Base-by-base conservation (phyloP, 164 flowering plant genomes). In the Piper betle region DNA sequence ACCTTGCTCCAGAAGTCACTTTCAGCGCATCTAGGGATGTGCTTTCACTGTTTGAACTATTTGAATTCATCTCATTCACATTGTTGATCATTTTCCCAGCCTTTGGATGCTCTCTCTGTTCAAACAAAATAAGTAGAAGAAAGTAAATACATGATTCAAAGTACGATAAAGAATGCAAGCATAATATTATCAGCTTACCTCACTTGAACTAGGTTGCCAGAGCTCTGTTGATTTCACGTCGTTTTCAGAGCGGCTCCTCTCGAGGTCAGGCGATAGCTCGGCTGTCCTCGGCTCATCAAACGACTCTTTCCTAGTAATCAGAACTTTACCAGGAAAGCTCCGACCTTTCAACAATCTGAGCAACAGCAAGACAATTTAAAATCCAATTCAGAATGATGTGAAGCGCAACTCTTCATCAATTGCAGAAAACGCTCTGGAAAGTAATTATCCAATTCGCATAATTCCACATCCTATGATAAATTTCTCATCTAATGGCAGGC, bases 271-370 rank as follows among this genome's bases (percentile, higher is more conserved):
- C 39, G 87, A 78, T 4, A 10, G 64, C 41, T 69, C 77, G 33
- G 68, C 66, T 40, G 63, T 50, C 62, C 69, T 57, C 52, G 81
- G 58, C 43, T 71, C 74, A 59, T 72, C 77, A 39, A 76, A 43
- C 43, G 87, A 85, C 60, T 84, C 94, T 63, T 82, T 82, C 57
- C 90, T 75, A 39, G 84, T 81, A 62, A 93, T 61, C 72, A 90
- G 73, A 53, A 93, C 82, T 71, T 93, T 93, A 33, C 99, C 97
- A 74, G 99, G 99, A 69, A 93, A 88, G 71, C 81, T 86, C 42
- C 97, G 88, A 33, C 97, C 99, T 74, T 90, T 84, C 37, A 90
- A 89, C 73, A 89, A 75, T 77, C 97, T 90, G 66, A 10, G 68
- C 20, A 25, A 64, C 13, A 60, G 62, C 6, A 58, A 39, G 18